phyloP scores from a whole-genome alignment of 2,329 filamentous ascomycete genomes.

The Myriosclerotinia duriaeana region DNA sequence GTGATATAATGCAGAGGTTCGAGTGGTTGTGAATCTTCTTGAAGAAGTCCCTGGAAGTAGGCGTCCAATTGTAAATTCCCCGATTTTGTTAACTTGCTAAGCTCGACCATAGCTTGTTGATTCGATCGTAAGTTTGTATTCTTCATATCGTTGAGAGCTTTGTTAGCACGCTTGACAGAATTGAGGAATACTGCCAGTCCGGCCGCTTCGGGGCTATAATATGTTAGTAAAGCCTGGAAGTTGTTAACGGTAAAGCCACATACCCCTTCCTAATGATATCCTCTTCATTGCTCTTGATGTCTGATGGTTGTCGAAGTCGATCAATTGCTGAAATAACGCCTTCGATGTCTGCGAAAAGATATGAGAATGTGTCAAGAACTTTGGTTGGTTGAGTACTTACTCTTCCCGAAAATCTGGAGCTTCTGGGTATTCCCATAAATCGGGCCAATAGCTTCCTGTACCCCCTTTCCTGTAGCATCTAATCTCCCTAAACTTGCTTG shows the following conservation, averaged over 20 bases:
- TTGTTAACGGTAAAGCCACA: not conserved
- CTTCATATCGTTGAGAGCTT: conserved; percentile 80
- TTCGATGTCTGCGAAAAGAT: conserved; percentile 67
- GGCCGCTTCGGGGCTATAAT: conserved; percentile 67
- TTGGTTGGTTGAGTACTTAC: conserved; percentile 46
- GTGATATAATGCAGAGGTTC: conserved; percentile 92
- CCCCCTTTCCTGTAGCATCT: conserved; percentile 84
- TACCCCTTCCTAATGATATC: conserved; percentile 78
- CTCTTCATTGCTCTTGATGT: conserved; percentile 90
- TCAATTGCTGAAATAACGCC: conserved; percentile 83
- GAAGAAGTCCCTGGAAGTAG: conserved; percentile 75
- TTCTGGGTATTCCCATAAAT: conserved; percentile 90
- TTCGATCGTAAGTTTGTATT: conserved; percentile 90
- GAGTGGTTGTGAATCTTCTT: conserved; percentile 74
- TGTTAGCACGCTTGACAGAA: conserved; percentile 84
- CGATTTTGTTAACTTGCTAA: conserved; percentile 72
- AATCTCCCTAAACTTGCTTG: conserved; percentile 81
- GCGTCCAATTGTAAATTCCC: conserved; percentile 82
- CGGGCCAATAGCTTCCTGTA: conserved; percentile 87
- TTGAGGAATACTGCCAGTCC: conserved; percentile 83
- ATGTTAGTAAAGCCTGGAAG: conserved; percentile 25
- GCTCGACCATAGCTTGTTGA: conserved; percentile 80
- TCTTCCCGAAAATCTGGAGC: conserved; percentile 82
- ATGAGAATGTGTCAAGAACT: not conserved
- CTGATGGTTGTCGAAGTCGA: conserved; percentile 81